These are phyloP conservation scores for Pleurotus cornucopiae DNA, from an alignment of 768 basidiomycete species.

Conservation along the genomic window DNA sequence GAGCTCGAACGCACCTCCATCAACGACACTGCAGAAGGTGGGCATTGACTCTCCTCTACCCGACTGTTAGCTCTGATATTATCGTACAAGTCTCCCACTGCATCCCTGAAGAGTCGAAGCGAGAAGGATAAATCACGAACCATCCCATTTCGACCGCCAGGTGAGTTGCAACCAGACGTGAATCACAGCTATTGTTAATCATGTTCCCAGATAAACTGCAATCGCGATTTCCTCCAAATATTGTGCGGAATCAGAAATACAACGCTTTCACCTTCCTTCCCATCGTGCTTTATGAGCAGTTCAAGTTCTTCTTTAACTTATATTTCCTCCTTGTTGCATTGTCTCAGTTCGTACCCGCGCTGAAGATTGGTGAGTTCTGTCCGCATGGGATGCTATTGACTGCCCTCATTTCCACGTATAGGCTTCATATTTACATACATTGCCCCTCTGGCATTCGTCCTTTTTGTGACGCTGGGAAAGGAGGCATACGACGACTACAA, in stretches of 20 bases:
- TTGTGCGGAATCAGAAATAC: constrained; percentile 97
- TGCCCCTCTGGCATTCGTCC: constrained; percentile 93
- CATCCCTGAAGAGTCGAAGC: constrained; percentile 22
- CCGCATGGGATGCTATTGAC: neutral
- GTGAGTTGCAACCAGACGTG: constrained; percentile 26
- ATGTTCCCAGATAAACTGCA: constrained; percentile 59
- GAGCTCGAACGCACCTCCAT: constrained; percentile 22
- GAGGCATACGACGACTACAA: constrained; percentile 99
- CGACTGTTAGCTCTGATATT: neutral
- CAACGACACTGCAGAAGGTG: constrained; percentile 7
- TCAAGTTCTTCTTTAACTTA: constrained; percentile 99
- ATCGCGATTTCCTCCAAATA: constrained; percentile 76
- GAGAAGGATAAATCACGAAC: constrained; percentile 72
- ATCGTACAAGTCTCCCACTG: constrained; percentile 19
- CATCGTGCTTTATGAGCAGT: constrained; percentile 96
- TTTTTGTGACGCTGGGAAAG: constrained; percentile 95
- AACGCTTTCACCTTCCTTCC: constrained; percentile 96
- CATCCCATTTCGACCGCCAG: constrained; percentile 72
- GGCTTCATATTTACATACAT: constrained; percentile 96
- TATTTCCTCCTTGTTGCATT: constrained; percentile 97
- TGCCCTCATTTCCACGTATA: constrained; percentile 21
- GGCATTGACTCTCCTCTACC: constrained; percentile 13
- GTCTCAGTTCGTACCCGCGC: constrained; percentile 91
- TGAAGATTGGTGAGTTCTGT: constrained; percentile 80
- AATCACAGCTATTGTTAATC: constrained; percentile 1